These are phyloP conservation scores for Leishmania amazonensis DNA, from an alignment of 208 protist genomes.

Conservation along the genomic window DNA sequence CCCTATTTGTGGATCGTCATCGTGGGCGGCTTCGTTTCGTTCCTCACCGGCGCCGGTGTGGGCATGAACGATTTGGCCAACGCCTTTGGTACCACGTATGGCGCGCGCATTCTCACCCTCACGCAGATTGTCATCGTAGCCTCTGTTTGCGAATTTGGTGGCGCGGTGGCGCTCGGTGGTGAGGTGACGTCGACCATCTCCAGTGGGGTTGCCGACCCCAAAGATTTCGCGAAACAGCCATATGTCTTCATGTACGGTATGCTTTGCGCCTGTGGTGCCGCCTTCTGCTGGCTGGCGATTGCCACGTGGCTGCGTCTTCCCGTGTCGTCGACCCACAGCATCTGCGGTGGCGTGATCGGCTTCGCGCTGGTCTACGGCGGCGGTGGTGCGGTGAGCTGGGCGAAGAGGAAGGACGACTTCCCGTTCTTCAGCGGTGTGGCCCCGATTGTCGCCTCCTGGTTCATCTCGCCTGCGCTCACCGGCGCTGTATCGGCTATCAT, in stretches of 20 bases:
- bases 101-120: constrained; percentile 67
- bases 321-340: constrained; percentile 64
- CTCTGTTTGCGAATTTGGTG: constrained; percentile 69
- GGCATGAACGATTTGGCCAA: constrained; percentile 91
- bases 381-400: constrained; percentile 43
- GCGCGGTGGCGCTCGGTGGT: constrained; percentile 58
- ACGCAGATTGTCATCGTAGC: constrained; percentile 75
- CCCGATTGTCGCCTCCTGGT: constrained; percentile 63
- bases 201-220: constrained; percentile 51
- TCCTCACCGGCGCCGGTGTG: constrained; percentile 66
- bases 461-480: constrained; percentile 56
- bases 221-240: constrained; percentile 39
- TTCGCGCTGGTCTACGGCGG: constrained; percentile 72
- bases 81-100: constrained; percentile 84
- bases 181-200: constrained; percentile 64
- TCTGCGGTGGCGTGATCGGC: constrained; percentile 63
- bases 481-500: constrained; percentile 42
- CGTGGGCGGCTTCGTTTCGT: constrained; percentile 56
- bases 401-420: constrained; percentile 40
- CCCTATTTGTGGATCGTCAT: constrained; percentile 76
- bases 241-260: constrained; percentile 82
- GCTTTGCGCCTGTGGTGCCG: constrained; percentile 45
- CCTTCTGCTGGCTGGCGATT: constrained; percentile 54
- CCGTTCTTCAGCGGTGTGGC: constrained; percentile 58
- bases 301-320: constrained; percentile 52